phyloP scores from a whole-genome alignment of 371 early-diverging fungal species.

The Mucor irregularis region DNA sequence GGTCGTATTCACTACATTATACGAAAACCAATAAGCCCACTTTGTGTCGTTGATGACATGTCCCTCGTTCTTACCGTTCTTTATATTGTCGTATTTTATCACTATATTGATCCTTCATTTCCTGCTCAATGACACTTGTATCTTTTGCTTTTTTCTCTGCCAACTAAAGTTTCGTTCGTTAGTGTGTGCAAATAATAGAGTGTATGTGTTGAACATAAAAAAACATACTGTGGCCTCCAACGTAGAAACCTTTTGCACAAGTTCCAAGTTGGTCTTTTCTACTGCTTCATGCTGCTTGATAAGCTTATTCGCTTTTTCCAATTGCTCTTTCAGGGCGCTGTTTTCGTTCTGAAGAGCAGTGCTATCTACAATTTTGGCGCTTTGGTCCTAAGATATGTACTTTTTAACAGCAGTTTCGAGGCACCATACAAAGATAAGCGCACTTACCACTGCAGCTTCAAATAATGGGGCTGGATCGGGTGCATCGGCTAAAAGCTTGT shows the following conservation, averaged over 20 bases:
- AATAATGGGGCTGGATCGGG: slow-evolving; percentile 85
- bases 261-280: slow-evolving; percentile 51
- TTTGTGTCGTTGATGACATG: too few relatives aligned
- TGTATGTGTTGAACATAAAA: not conserved
- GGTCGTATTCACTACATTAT: slow-evolving; percentile 68
- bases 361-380: slow-evolving; percentile 52
- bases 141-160: slow-evolving; percentile 61
- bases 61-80: slow-evolving; percentile 70
- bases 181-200: slow-evolving; percentile 1
- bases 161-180: slow-evolving; percentile 35
- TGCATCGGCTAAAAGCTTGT: slow-evolving; percentile 78
- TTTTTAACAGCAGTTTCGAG: not conserved
- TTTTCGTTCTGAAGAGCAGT: slow-evolving; percentile 56
- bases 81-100: slow-evolving; percentile 81
- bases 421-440: not conserved
- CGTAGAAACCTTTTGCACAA: slow-evolving; percentile 58
- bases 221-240: slow-evolving; percentile 40
- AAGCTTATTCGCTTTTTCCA: slow-evolving; percentile 39
- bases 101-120: slow-evolving; percentile 67
- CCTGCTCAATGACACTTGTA: slow-evolving; percentile 57
- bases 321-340: slow-evolving; percentile 52
- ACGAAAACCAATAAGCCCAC: too few relatives aligned
- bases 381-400: slow-evolving; percentile 55
- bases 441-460: slow-evolving; percentile 47
- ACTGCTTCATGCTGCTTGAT: slow-evolving; percentile 39